Evolutionary conservation across 2,329 filamentous ascomycete genomes (phyloP), one percentile per base, ranked within the genome.

Genomic region (Ophiostoma montium): DNA sequence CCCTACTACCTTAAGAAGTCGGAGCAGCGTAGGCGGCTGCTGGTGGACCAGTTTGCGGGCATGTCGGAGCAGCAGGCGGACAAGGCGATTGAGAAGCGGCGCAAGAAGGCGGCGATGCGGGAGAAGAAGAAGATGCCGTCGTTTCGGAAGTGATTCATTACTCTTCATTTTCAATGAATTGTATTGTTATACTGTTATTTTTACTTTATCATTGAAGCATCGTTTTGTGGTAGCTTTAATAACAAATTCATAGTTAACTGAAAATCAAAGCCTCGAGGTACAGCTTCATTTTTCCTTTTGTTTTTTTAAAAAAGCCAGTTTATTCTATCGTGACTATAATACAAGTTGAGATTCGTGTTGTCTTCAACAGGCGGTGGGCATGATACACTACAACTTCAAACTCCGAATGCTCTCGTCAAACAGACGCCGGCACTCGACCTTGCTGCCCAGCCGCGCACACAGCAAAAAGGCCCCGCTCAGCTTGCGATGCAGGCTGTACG

Each of bases 401-500:
- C 65, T 67, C 48, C 56, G 58, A 39, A 78, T 54, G 33, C 69
- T 81, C 36, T 75, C 65, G 50, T 73, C 71, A 63, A 98, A 98
- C 67, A 98, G 67, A 52, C 84, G 80, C 54, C 83, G 78, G 58
- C 90, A 95, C 50, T 72, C 71, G 3, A 98, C 89, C 55, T 78
- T 75, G 62, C 87, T 95, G 3, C 86, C 88, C 52, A 98, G 63
- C 56, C 80, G 76, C 0, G 92, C 89, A 64, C 92, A 98, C 16
- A 98, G 71, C 59, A 98, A 66, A 62, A 98, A 98, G 0, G 92
- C 94, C 0, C 92, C 92, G 63, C 88, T 95, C 49, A 98, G 68
- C 69, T 98, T 98, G 53, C 92, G 78, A 65, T 98, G 92, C 59
- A 98, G 67, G 62, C 84, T 90, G 62, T 98, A 98, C 47, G 92